phyloP scores from a whole-genome alignment of 305 asterid genomes.

The Ilex paraguariensis region DNA sequence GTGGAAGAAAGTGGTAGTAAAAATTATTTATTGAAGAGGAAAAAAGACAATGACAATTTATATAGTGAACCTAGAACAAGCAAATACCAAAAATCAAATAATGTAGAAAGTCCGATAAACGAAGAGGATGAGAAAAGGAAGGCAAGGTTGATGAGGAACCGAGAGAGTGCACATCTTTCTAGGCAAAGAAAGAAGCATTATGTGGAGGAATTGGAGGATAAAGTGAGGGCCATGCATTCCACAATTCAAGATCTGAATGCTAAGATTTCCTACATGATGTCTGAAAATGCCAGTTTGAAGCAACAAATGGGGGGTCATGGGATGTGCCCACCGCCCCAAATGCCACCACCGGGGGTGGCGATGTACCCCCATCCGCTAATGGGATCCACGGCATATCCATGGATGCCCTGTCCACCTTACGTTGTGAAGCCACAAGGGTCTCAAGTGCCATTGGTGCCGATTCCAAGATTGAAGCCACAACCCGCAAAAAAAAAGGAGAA shows the following conservation, averaged over 20 bases:
- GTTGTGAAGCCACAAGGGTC: slow-evolving; percentile 94
- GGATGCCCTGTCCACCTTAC: slow-evolving; percentile 90
- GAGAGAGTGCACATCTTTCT: slow-evolving; percentile 95
- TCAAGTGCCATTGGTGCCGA: slow-evolving; percentile 93
- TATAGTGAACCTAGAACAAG: slow-evolving; percentile 33
- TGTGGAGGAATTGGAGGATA: slow-evolving; percentile 94
- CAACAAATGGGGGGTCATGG: slow-evolving; percentile 70
- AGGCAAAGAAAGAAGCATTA: slow-evolving; percentile 95
- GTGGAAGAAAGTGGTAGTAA: slow-evolving; percentile 36
- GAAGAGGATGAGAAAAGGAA: slow-evolving; percentile 80
- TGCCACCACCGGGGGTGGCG: no score
- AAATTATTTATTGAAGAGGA: slow-evolving; percentile 56
- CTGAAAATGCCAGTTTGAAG: slow-evolving; percentile 71
- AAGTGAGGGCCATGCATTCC: slow-evolving; percentile 80
- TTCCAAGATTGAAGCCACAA: slow-evolving; percentile 83
- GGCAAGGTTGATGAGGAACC: slow-evolving; percentile 86
- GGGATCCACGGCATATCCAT: slow-evolving; percentile 75
- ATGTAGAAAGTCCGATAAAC: slow-evolving; percentile 16
- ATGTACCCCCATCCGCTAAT: slow-evolving; percentile 12
- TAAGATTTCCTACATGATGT: slow-evolving; percentile 66
- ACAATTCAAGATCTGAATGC: slow-evolving; percentile 89
- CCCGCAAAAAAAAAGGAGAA: slow-evolving; percentile 54
- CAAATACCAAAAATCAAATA: slow-evolving; percentile 45
- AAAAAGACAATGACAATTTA: slow-evolving; percentile 48
- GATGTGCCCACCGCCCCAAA: slow-evolving; percentile 34